Evolutionary conservation across 2,329 filamentous ascomycete species (phyloP).

Genomic region (Trichoderma hamatum): DNA sequence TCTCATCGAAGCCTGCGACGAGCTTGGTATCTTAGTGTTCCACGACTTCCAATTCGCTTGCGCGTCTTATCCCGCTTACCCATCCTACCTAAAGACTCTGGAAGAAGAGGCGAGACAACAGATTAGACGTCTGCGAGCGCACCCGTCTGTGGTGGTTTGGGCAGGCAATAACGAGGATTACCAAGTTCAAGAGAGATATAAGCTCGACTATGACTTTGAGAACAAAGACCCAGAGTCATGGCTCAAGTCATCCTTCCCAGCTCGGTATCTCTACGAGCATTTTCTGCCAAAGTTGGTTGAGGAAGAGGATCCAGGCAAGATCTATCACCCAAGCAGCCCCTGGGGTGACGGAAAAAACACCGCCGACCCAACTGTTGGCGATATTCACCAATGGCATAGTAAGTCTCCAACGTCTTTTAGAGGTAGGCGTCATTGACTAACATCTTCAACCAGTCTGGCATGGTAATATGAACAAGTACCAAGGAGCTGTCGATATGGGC

Average conservation of each 20-base stretch:
- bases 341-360: constrained; percentile 65
- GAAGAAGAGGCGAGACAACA: constrained; percentile 64
- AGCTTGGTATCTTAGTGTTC: constrained; percentile 70
- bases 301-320: constrained; percentile 64
- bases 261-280: constrained; percentile 80
- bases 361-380: constrained; percentile 68
- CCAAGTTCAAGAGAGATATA: constrained; percentile 70
- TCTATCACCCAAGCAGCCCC: constrained; percentile 74
- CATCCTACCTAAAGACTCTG: constrained; percentile 60
- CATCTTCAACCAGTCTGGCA: constrained; percentile 64
- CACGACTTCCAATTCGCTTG: constrained; percentile 75
- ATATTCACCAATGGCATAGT: constrained; percentile 74
- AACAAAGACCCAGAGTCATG: constrained; percentile 75
- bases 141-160: constrained; percentile 73
- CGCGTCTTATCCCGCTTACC: constrained; percentile 65
- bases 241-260: constrained; percentile 76
- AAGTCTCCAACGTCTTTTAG: constrained; percentile 3
- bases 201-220: constrained; percentile 70
- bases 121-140: constrained; percentile 59
- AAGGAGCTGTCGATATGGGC: constrained; percentile 69
- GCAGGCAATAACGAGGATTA: constrained; percentile 85
- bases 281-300: constrained; percentile 66
- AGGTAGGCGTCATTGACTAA: not conserved
- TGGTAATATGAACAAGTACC: constrained; percentile 69
- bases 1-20: constrained; percentile 70